Percentiles rank a stretch among this genome's conserved stretches.
Evolutionary conservation across 106 monocot genomes (phyloP).

Genomic region (Apostasia ramifera): DNA sequence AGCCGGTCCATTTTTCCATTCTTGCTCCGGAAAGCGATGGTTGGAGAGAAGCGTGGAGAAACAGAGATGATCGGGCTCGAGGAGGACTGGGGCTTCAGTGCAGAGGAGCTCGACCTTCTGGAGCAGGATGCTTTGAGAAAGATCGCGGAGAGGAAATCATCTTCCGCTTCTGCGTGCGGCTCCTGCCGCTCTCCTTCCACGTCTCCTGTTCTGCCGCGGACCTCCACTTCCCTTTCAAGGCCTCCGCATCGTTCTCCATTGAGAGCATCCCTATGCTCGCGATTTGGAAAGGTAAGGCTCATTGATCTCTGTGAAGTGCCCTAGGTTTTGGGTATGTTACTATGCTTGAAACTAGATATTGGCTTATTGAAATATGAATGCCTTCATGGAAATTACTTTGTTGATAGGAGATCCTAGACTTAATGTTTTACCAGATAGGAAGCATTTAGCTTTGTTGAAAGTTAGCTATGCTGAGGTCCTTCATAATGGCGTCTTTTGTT

Average conservation of each 20-base stretch:
- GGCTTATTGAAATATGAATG: too few relatives aligned
- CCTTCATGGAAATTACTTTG: too few relatives aligned
- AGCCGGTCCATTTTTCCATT: too few relatives aligned
- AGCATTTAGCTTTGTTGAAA: too few relatives aligned
- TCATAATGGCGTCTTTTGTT: too few relatives aligned
- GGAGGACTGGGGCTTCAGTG: constrained; percentile 78
- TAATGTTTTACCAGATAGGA: too few relatives aligned
- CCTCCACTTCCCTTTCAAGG: constrained; percentile 3
- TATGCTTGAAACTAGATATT: neutral
- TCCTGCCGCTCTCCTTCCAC: neutral
- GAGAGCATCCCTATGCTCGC: constrained; percentile 9
- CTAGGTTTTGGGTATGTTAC: neutral
- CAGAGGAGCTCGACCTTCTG: constrained; percentile 69
- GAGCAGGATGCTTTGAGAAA: constrained; percentile 73
- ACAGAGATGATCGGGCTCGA: constrained; percentile 13
- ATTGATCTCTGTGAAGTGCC: neutral
- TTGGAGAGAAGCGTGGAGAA: neutral
- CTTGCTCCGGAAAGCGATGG: too few relatives aligned
- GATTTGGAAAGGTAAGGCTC: constrained; percentile 18
- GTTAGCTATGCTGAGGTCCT: too few relatives aligned
- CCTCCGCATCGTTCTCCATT: constrained; percentile 3
- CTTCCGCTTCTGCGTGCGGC: constrained; percentile 13
- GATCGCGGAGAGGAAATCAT: constrained; percentile 46
- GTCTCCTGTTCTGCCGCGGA: constrained; percentile 1
- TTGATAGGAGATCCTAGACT: too few relatives aligned